Conservation (phyloP, 306 rosid genomes). For the Neltuma alba region DNA sequence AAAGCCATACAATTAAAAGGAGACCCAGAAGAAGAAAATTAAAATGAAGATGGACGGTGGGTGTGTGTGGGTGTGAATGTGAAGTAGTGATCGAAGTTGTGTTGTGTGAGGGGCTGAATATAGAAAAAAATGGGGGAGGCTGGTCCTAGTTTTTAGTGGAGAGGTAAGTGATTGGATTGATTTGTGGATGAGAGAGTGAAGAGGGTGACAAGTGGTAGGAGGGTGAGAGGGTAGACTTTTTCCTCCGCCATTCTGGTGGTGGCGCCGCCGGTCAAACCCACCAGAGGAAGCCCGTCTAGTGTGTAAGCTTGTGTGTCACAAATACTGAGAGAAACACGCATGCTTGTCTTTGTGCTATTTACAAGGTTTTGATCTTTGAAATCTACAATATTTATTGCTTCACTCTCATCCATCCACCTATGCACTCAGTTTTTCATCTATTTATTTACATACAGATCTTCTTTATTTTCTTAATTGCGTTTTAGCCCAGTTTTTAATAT, state of each 20-base stretch:
- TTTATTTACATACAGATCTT: too few relatives aligned
- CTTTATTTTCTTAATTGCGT: too few relatives aligned
- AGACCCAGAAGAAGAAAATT: background rate
- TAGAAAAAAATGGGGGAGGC: conserved; percentile 45
- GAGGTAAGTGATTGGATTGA: conserved; percentile 48
- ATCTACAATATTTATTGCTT: background rate
- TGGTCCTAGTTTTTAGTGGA: conserved; percentile 83
- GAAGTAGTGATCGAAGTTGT: background rate
- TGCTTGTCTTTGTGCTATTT: background rate
- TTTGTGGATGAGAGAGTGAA: conserved; percentile 55
- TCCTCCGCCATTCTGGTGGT: conserved; percentile 57
- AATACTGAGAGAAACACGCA: conserved; percentile 11
- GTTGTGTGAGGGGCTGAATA: background rate
- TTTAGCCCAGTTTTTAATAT: too few relatives aligned
- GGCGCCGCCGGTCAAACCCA: conserved; percentile 61
- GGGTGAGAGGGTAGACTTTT: conserved; percentile 63
- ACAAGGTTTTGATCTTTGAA: background rate
- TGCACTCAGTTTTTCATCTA: too few relatives aligned
- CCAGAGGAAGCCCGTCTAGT: conserved; percentile 39
- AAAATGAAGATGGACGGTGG: background rate
- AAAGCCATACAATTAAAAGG: conserved; percentile 58
- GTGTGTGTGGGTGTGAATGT: background rate
- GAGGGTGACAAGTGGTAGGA: conserved; percentile 75
- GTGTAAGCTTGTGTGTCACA: conserved; percentile 10
- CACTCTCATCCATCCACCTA: background rate